Percentiles rank a stretch among this genome's conserved stretches.
These are phyloP conservation scores for Entophlyctis luteolus DNA, from an alignment of 192 early-diverging fungal species.

Conservation along the genomic window DNA sequence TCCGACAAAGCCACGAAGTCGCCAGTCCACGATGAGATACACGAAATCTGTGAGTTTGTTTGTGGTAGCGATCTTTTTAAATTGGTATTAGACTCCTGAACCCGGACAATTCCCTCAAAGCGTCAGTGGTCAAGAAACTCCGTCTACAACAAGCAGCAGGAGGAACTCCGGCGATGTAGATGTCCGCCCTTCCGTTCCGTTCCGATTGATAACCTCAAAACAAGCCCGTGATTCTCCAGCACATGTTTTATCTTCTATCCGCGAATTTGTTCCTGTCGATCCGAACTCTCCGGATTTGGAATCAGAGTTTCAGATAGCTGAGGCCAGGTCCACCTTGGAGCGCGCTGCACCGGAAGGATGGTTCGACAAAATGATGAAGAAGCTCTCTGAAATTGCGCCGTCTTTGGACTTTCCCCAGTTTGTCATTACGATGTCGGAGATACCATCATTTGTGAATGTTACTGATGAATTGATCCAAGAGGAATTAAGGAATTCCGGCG, in stretches of 20 bases:
- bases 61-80: no score
- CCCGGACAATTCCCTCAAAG: no score
- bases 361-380: background rate
- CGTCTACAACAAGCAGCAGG: no score
- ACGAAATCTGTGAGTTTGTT: no score
- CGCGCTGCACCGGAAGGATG: background rate
- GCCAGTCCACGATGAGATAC: no score
- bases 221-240: no score
- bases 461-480: background rate
- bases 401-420: slow-evolving; percentile 9
- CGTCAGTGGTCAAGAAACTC: no score
- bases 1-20: no score
- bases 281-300: no score
- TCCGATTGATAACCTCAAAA: no score
- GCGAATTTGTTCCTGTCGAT: no score
- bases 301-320: background rate
- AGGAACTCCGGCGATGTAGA: background rate
- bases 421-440: background rate
- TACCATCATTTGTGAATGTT: slow-evolving; percentile 2
- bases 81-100: no score
- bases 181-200: background rate
- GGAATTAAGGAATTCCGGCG: background rate
- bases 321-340: background rate
- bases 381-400: background rate
- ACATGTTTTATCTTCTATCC: background rate